Evolutionary conservation across 176 grass and related monocot genomes (phyloP), one percentile per base, ranked within the genome.

Genomic region (Dactylis glomerata): DNA sequence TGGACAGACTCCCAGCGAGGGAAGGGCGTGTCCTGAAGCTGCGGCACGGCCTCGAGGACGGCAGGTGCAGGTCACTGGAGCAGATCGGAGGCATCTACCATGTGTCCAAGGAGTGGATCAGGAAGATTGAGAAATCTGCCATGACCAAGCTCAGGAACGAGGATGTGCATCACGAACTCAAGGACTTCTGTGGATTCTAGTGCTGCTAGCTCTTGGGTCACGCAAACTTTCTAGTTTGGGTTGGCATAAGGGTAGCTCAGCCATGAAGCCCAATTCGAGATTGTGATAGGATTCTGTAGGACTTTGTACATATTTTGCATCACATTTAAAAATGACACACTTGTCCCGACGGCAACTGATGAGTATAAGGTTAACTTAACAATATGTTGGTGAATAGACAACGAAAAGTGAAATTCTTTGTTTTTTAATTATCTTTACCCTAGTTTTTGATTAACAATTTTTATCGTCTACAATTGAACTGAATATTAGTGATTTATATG

Each of bases 101-200:
- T 9, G 82, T 95, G 5, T 88, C 91, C 20, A 92, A 95, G 54
- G 95, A 98, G 46, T 95, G 95, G 91, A 93, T 95, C 75, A 91
- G 92, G 79, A 95, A 93, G 83, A 92, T 95, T 41, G 92, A 98
- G 85, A 95, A 87, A 70, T 50, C 79, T 20, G 92, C 91, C 76
- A 82, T 95, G 83, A 79, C 82, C 10, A 98, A 90, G 83, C 82
- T 95, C 52, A 86, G 83, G 73, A 93, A 81, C 11, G 91, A 95
- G 40, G 87, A 90, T 22, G 80, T 93, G 65, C 90, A 82, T 8
- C 52, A 57, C 3, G 61, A 87, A 6, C 82, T 94, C 34, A 41
- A 78, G 32, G 68, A 92, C 64, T 92, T 90, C 57, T 41, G 80
- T 20, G 56, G 80, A 44, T 87, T 87, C 55, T 83, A 41, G 37